Evolutionary conservation across 1,139 yeast genomes (phyloP).

Genomic region (Hemisphaericaspora xylofermentans): DNA sequence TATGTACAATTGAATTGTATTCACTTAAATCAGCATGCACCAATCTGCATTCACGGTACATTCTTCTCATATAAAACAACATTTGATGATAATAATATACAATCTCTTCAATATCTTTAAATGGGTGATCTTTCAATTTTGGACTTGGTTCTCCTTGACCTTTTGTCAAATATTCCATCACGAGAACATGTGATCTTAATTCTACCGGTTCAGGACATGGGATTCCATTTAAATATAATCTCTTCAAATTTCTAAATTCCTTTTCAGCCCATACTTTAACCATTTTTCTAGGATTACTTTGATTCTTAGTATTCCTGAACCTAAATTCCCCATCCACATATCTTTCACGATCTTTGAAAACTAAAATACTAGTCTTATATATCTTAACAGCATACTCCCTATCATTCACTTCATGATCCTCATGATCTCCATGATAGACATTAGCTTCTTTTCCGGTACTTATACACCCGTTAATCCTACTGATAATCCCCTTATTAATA

Average conservation of each 20-base stretch:
- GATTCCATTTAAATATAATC: conserved; percentile 74
- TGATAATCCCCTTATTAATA: conserved; percentile 77
- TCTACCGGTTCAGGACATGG: conserved; percentile 93
- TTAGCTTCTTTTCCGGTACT: conserved; percentile 98
- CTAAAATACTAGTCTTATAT: conserved; percentile 92
- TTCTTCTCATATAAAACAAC: conserved; percentile 78
- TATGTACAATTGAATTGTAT: conserved; percentile 85
- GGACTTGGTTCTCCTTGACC: conserved; percentile 89
- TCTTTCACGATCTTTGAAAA: conserved; percentile 92
- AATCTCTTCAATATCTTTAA: conserved; percentile 62
- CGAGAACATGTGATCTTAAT: conserved; percentile 83
- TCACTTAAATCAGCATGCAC: conserved; percentile 98
- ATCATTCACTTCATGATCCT: conserved; percentile 27
- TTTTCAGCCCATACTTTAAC: conserved; percentile 98
- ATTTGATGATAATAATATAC: conserved; percentile 72
- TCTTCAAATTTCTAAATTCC: conserved; percentile 86
- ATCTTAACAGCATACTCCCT: conserved; percentile 84
- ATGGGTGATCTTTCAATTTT: conserved; percentile 76
- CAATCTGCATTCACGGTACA: conserved; percentile 84
- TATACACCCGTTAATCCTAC: conserved; percentile 88
- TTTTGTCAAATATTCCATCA: conserved; percentile 85
- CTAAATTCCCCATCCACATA: conserved; percentile 96
- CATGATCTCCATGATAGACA: conserved; percentile 80
- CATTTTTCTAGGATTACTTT: conserved; percentile 95
- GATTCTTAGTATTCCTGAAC: conserved; percentile 78